A percentile compares a stretch with the other conserved stretches of the same genome.
Conservation (phyloP, 768 basidiomycete species). For the Calvatia gigantea region DNA sequence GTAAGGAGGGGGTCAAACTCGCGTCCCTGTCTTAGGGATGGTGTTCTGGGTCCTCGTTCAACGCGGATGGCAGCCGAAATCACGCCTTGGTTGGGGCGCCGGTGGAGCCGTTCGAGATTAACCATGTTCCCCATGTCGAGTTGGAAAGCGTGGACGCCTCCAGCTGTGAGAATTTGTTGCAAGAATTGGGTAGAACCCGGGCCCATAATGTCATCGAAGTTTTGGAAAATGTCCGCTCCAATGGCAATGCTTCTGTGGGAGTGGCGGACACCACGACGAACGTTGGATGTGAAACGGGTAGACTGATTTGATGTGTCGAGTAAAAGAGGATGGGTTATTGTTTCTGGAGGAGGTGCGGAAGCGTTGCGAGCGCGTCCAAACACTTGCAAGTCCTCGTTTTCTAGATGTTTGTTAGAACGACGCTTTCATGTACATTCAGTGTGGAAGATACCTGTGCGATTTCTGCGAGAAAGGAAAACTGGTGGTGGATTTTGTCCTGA, state of each 20-base stretch:
- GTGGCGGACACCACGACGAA: slow-evolving; percentile 50
- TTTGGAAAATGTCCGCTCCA: slow-evolving; percentile 62
- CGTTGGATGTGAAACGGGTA: slow-evolving; percentile 40
- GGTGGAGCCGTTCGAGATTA: slow-evolving; percentile 53
- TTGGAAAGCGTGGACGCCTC: slow-evolving; percentile 66
- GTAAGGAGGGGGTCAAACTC: slow-evolving; percentile 81
- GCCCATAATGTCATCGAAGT: slow-evolving; percentile 79
- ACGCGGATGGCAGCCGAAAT: slow-evolving; percentile 59
- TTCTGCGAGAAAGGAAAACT: slow-evolving; percentile 10
- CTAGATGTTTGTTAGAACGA: slow-evolving; percentile 20
- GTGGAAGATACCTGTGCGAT: slow-evolving; percentile 30
- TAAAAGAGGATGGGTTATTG: slow-evolving; percentile 80
- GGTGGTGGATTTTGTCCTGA: slow-evolving; percentile 33
- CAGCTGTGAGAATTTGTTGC: slow-evolving; percentile 71
- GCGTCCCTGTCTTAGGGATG: slow-evolving; percentile 43
- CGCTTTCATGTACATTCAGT: slow-evolving; percentile 9
- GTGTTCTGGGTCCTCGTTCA: slow-evolving; percentile 47
- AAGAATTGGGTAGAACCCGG: slow-evolving; percentile 80
- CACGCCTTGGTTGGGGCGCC: slow-evolving; percentile 45
- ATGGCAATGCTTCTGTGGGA: slow-evolving; percentile 52
- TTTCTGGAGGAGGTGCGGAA: slow-evolving; percentile 54
- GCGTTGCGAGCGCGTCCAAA: slow-evolving; percentile 60
- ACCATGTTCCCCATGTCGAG: slow-evolving; percentile 71
- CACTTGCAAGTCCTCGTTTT: slow-evolving; percentile 54
- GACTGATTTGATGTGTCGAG: slow-evolving; percentile 51